A percentile compares a stretch with the other conserved stretches of the same genome.
Conservation (phyloP, 73 alveolate species). For the Tetrahymena borealis region DNA sequence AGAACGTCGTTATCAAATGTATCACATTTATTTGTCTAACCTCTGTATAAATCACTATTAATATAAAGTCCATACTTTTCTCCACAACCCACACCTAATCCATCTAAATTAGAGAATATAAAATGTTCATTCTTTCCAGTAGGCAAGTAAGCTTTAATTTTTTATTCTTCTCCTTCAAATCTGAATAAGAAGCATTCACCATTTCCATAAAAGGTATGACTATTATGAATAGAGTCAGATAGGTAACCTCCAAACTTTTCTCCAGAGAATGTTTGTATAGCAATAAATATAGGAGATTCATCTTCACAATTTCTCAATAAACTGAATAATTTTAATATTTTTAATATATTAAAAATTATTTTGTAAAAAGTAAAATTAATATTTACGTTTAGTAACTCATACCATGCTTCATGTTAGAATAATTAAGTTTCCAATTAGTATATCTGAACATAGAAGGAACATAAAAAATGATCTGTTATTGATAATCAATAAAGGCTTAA, state of each 20-base stretch:
- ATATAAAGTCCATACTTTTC: slow-evolving; percentile 35
- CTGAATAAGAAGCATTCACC: slow-evolving; percentile 33
- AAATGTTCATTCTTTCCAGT: slow-evolving; percentile 10
- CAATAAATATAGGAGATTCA: slow-evolving; percentile 28
- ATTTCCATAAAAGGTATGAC: slow-evolving; percentile 27
- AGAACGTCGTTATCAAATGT: slow-evolving; percentile 16
- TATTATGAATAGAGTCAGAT: slow-evolving; percentile 12
- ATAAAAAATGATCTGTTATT: slow-evolving; percentile 1
- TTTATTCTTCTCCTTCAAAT: slow-evolving; percentile 5
- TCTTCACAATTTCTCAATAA: slow-evolving; percentile 20
- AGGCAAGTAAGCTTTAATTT: slow-evolving; percentile 7
- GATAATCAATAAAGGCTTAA: neutral
- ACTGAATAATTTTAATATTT: neutral
- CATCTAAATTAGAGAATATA: slow-evolving; percentile 31
- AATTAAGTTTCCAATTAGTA: slow-evolving; percentile 14
- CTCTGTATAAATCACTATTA: slow-evolving; percentile 3
- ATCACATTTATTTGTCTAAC: slow-evolving; percentile 33
- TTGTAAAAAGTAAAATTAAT: neutral
- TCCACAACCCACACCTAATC: slow-evolving; percentile 43
- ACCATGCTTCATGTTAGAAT: slow-evolving; percentile 33
- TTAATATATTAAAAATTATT: neutral
- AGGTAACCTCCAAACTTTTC: slow-evolving; percentile 32
- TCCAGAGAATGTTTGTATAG: slow-evolving; percentile 9
- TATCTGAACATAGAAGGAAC: slow-evolving; percentile 33
- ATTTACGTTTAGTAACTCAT: slow-evolving; percentile 11